Evolutionary conservation across 2,329 filamentous ascomycete species (phyloP), one percentile per base, ranked within the genome.

Genomic region (Verticillium zaregamsianum): DNA sequence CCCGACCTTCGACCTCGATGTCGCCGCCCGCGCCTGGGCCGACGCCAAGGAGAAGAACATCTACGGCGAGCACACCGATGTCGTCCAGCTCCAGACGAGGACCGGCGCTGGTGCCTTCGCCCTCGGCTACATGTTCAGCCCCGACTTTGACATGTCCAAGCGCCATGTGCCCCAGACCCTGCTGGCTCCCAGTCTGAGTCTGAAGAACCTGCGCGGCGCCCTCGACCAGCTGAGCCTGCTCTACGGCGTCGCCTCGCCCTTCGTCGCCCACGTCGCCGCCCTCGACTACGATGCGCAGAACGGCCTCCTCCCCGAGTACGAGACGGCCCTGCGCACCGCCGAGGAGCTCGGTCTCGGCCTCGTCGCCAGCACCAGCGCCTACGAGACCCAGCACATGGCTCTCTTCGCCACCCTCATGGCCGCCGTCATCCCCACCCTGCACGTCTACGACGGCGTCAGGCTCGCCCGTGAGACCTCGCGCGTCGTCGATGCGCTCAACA

Each of bases 81-180:
- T 98, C 56, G 83, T 93, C 64, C 80, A 90, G 28, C 86, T 97
- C 71, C 90, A 99, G 80, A 96, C 93, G 54, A 86, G 95, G 60
- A 86, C 90, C 61, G 95, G 95, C 63, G 95, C 95, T 59, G 95
- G 94, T 61, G 88, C 91, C 66, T 90, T 98, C 72, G 93, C 95
- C 25, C 85, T 99, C 57, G 95, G 95, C 62, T 99, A 99, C 79
- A 91, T 98, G 74, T 99, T 98, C 83, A 97, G 93, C 64, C 92
- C 92, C 71, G 95, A 99, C 78, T 97, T 97, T 71, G 93, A 98
- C 74, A 77, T 97, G 70, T 87, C 86, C 80, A 97, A 95, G 83
- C 88, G 93, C 68, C 88, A 95, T 73, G 88, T 97, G 62, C 94
- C 95, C 3, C 95, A 99, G 82, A 89, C 92, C 17, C 88, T 99